Evolutionary conservation across 192 early-diverging fungal genomes (phyloP).

Genomic region (Backusella morwellensis): DNA sequence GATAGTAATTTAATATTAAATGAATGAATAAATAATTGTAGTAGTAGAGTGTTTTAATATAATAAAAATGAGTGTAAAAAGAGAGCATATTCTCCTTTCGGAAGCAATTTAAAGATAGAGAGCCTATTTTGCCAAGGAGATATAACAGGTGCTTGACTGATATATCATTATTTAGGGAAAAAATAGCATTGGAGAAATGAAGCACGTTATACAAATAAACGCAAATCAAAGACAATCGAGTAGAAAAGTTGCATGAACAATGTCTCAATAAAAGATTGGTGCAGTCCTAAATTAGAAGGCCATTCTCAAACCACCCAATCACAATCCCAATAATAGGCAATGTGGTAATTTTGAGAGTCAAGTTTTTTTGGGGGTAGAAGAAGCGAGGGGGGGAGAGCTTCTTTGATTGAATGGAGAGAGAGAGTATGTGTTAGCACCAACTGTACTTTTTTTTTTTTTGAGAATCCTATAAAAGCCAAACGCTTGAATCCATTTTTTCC

Average conservation of each 20-base stretch:
- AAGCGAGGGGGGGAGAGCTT: neutral
- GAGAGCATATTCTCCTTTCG: neutral
- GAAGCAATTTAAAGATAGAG: neutral
- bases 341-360: neutral
- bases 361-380: neutral
- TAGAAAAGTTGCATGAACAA: neutral
- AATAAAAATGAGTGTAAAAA: neutral
- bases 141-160: neutral
- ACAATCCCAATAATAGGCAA: neutral
- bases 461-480: neutral
- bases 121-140: neutral
- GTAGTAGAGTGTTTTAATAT: neutral
- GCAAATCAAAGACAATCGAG: neutral
- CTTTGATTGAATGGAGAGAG: neutral
- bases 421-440: neutral
- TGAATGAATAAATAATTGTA: neutral
- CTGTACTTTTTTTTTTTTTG: neutral
- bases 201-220: neutral
- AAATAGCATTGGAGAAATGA: neutral
- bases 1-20: neutral
- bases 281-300: neutral
- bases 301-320: neutral
- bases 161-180: neutral
- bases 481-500: neutral
- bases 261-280: neutral